Percentiles rank a stretch among this genome's conserved stretches.
Evolutionary conservation across 2,329 filamentous ascomycete genomes (phyloP).

Genomic region (Mycosphaerella arachidis): DNA sequence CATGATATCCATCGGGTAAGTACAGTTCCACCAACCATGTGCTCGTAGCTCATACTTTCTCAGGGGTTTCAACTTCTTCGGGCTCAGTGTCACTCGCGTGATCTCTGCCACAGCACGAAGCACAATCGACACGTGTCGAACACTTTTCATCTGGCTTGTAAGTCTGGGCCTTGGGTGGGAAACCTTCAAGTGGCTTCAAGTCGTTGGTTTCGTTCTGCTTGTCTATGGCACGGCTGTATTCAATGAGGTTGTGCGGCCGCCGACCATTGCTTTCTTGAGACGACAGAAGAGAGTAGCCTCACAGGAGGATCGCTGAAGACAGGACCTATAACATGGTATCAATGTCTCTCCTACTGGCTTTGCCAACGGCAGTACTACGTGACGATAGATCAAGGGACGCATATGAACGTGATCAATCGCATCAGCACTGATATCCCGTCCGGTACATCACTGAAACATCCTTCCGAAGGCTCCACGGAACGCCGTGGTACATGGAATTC

Average conservation of each 20-base stretch:
- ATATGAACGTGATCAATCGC: no score
- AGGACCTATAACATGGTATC: neutral
- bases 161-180: conserved; percentile 94
- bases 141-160: conserved; percentile 96
- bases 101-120: conserved; percentile 91
- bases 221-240: conserved; percentile 97
- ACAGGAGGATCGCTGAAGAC: neutral
- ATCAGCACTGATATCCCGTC: no score
- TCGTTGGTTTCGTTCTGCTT: conserved; percentile 78
- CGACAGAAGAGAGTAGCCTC: conserved; percentile 18
- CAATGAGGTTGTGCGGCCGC: conserved; percentile 86
- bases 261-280: conserved; percentile 39
- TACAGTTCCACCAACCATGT: conserved; percentile 17
- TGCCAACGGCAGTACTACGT: neutral
- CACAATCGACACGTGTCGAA: conserved; percentile 95
- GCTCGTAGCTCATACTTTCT: conserved; percentile 10
- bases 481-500: neutral
- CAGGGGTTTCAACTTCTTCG: conserved; percentile 98
- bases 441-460: no score
- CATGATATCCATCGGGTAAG: conserved; percentile 95
- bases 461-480: no score
- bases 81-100: conserved; percentile 80
- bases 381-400: no score
- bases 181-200: conserved; percentile 94
- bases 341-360: neutral